A percentile compares a stretch with the other conserved stretches of the same genome.
These are phyloP conservation scores for Penicillium soppii DNA, from an alignment of 495 filamentous ascomycete genomes.

Conservation along the genomic window DNA sequence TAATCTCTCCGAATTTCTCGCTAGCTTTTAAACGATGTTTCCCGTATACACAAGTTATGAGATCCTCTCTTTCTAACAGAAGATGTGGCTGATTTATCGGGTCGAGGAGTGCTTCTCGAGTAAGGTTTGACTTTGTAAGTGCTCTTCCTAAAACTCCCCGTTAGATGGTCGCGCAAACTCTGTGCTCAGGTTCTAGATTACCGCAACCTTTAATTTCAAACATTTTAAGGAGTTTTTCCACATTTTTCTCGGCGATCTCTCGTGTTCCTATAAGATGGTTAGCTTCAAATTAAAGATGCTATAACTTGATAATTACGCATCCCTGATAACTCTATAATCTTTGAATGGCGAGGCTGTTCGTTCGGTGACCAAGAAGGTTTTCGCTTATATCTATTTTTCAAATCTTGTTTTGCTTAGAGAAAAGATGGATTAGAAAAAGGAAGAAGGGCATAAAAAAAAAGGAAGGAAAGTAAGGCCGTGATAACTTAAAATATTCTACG, in stretches of 20 bases:
- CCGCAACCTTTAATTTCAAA: conserved; percentile 15
- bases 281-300: background rate
- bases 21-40: conserved; percentile 10
- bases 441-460: too few species aligned
- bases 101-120: conserved; percentile 1
- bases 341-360: background rate
- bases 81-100: conserved; percentile 2
- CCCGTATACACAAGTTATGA: conserved; percentile 10
- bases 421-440: too few species aligned
- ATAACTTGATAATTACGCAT: conserved; percentile 4
- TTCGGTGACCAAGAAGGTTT: background rate
- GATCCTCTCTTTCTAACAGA: background rate
- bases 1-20: conserved; percentile 1
- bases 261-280: background rate
- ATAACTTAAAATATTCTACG: background rate
- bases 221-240: conserved; percentile 1
- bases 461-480: too few species aligned
- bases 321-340: conserved; percentile 5
- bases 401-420: background rate
- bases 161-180: conserved; percentile 3
- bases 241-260: conserved; percentile 1
- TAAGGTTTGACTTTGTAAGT: conserved; percentile 1
- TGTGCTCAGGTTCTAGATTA: conserved; percentile 10
- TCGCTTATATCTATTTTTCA: conserved; percentile 1
- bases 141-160: background rate